phyloP scores from a whole-genome alignment of 2,329 filamentous ascomycete species.

The Byssochlamys sp. region DNA sequence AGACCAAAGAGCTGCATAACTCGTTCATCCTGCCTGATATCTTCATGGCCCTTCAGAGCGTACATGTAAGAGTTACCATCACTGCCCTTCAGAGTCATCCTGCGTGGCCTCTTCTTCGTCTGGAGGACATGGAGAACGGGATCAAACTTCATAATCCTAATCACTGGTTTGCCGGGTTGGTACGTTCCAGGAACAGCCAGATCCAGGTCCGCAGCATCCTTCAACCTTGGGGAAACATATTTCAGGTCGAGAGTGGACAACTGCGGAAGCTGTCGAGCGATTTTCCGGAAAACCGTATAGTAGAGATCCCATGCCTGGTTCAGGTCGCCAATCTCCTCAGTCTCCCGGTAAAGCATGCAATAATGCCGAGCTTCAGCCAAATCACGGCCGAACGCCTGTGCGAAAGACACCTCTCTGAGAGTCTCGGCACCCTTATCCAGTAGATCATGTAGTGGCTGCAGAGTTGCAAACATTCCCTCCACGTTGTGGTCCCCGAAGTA shows the following conservation, averaged over 20 bases:
- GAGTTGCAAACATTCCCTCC: slow-evolving; percentile 87
- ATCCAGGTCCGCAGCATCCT: slow-evolving; percentile 74
- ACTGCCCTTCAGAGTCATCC: slow-evolving; percentile 77
- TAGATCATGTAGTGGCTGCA: slow-evolving; percentile 83
- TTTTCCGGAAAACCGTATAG: slow-evolving; percentile 95
- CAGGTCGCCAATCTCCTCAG: slow-evolving; percentile 83
- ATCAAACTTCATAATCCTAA: slow-evolving; percentile 82
- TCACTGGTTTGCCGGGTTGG: slow-evolving; percentile 65
- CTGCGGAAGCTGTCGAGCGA: slow-evolving; percentile 84
- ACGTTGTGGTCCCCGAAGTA: slow-evolving; percentile 98
- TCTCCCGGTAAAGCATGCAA: slow-evolving; percentile 83
- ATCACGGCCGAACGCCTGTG: slow-evolving; percentile 92
- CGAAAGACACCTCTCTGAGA: slow-evolving; percentile 88
- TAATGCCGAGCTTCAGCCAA: slow-evolving; percentile 90
- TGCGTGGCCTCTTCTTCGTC: slow-evolving; percentile 90
- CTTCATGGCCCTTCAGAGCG: slow-evolving; percentile 94
- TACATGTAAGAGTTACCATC: slow-evolving; percentile 84
- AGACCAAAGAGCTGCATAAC: slow-evolving; percentile 99
- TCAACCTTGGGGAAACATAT: slow-evolving; percentile 90
- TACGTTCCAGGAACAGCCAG: slow-evolving; percentile 95
- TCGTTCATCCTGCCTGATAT: slow-evolving; percentile 95
- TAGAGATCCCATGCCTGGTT: slow-evolving; percentile 99
- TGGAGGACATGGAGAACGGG: slow-evolving; percentile 83
- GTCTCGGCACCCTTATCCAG: slow-evolving; percentile 88
- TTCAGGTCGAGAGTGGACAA: slow-evolving; percentile 86